Evolutionary conservation across 2,329 filamentous ascomycete genomes (phyloP).

Genomic region (Orbilia javanica): DNA sequence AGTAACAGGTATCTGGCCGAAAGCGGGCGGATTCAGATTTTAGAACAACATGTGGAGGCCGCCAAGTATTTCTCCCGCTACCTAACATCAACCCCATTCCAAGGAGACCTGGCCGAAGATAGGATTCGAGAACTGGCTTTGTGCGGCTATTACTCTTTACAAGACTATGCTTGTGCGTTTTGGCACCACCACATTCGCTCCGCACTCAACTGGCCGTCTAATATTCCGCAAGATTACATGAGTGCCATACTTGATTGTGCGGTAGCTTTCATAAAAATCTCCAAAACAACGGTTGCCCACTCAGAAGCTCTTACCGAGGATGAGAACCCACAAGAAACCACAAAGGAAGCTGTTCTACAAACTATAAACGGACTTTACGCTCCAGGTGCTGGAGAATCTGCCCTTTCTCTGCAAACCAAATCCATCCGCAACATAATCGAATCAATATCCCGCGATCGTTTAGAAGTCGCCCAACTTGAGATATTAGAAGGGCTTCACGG

Average conservation of each 20-base stretch:
- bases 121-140: not conserved
- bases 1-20: not conserved
- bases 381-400: not conserved
- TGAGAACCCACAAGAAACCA: not conserved
- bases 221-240: not conserved
- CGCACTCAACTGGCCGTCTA: not conserved
- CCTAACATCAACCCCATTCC: not conserved
- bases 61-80: not conserved
- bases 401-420: not conserved
- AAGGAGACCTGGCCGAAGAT: not conserved
- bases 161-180: conserved; percentile 10
- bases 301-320: not conserved
- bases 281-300: not conserved
- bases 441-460: not conserved
- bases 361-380: not conserved
- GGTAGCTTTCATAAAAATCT: not conserved
- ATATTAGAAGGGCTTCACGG: conserved; percentile 2
- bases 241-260: not conserved
- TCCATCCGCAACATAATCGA: not conserved
- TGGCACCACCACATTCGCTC: not conserved
- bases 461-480: not conserved
- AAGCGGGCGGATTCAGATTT: not conserved
- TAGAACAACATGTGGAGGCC: not conserved
- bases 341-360: not conserved
- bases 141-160: conserved; percentile 5